Evolutionary conservation across 371 early-diverging fungal genomes (phyloP).

Genomic region (Mucor sp.): DNA sequence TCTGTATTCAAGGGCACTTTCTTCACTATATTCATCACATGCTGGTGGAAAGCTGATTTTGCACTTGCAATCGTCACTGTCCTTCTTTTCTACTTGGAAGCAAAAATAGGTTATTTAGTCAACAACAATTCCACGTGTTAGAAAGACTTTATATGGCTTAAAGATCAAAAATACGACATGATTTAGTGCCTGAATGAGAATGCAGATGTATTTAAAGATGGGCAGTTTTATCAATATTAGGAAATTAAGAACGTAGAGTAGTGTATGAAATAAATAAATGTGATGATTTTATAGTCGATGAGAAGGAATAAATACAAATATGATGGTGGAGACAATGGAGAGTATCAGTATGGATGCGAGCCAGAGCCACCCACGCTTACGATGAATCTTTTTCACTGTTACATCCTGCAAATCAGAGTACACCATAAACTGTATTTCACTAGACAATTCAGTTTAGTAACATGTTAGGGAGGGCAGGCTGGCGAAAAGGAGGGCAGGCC

Average conservation of each 20-base stretch:
- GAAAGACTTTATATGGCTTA: background rate
- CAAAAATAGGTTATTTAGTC: background rate
- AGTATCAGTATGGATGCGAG: slow-evolving; percentile 23
- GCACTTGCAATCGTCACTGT: background rate
- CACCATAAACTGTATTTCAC: slow-evolving; percentile 42
- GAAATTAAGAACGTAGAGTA: background rate
- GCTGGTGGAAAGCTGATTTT: background rate
- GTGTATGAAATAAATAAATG: background rate
- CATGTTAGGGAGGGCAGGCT: background rate
- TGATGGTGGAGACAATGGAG: slow-evolving; percentile 36
- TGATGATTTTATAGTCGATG: slow-evolving; percentile 26
- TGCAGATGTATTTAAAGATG: background rate
- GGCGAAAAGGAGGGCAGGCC: background rate
- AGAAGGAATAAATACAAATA: slow-evolving; percentile 50
- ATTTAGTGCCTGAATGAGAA: slow-evolving; percentile 1
- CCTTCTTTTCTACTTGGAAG: background rate
- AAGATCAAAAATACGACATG: background rate
- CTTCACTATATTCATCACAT: background rate
- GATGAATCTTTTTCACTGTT: slow-evolving; percentile 38
- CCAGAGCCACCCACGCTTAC: slow-evolving; percentile 42
- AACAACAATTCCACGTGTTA: background rate
- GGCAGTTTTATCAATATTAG: slow-evolving; percentile 2
- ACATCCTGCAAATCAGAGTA: slow-evolving; percentile 42
- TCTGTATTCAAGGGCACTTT: background rate
- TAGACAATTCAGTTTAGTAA: slow-evolving; percentile 1